A percentile compares a stretch with the other conserved stretches of the same genome.
Conservation (phyloP, 2,329 filamentous ascomycete species). For the Trichophyton simii region DNA sequence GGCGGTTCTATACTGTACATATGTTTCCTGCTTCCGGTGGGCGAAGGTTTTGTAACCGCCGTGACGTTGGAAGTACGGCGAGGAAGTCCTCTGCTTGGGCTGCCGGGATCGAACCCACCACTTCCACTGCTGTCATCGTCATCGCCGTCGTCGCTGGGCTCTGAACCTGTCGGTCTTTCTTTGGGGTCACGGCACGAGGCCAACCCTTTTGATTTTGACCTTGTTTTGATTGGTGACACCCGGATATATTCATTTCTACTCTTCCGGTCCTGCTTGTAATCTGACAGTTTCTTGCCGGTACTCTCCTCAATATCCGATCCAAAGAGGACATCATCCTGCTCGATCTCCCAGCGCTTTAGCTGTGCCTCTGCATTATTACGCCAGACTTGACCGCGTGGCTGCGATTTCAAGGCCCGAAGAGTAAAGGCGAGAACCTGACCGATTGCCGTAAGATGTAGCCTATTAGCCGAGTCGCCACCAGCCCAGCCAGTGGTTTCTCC, state of each 20-base stretch:
- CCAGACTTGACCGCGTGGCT: conserved; percentile 14
- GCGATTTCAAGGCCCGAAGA: conserved; percentile 17
- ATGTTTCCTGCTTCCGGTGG: not conserved
- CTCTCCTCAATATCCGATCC: not conserved
- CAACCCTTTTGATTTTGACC: not conserved
- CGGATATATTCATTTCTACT: conserved; percentile 5
- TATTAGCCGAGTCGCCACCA: not conserved
- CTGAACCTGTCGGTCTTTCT: not conserved
- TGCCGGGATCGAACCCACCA: conserved; percentile 9
- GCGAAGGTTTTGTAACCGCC: conserved; percentile 4
- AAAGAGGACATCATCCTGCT: conserved; percentile 15
- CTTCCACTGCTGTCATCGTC: not conserved
- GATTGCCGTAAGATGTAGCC: conserved; percentile 21
- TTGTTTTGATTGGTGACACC: not conserved
- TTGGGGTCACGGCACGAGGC: not conserved
- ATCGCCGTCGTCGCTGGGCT: not conserved
- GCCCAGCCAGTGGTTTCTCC: conserved; percentile 15
- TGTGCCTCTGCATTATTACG: conserved; percentile 5
- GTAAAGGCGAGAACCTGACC: conserved; percentile 23
- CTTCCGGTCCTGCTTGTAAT: not conserved
- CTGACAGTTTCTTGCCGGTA: not conserved
- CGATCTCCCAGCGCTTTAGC: conserved; percentile 18
- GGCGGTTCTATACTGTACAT: not conserved
- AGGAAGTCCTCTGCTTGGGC: conserved; percentile 7
- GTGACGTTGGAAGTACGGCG: conserved; percentile 5